Base-by-base conservation (phyloP, 345 rosid species). In the Citrus medica region DNA sequence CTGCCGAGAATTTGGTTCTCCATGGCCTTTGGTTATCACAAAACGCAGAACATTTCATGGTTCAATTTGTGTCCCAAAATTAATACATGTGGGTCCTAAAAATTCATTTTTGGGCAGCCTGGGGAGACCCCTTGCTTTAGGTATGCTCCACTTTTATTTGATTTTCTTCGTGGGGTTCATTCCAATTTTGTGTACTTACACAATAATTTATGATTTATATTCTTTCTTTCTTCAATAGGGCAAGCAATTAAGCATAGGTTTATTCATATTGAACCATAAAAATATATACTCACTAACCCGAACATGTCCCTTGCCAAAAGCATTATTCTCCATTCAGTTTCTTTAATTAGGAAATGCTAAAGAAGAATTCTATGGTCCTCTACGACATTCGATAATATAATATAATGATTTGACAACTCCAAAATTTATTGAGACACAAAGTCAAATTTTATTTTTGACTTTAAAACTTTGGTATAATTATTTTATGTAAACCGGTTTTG, bases 1-100 rank as follows among this genome's bases (percentile, higher is more conserved):
- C 51, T 59, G 48, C 40, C 27, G 16, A 14, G 75, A 77, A 73
- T 67, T 67, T 60, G 81, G 81, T 73, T 73, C 80, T 81, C 65
- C 63, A 40, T 19, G 62, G 21, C 28, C 38, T 25, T 62, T 5
- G 28, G 38, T 40, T 35, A 62, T 30, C 21, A 32, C 55, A 51
- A 65, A 3, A 42, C 48, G 9, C 48, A 68, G 78, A 48, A 38
- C 67, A 37, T 35, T 25, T 79, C 66, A 38, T 64, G 74, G 81
- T 76, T 79, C 66, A 73, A 73, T 28, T 25, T 82, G 79, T 51
- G 27, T 70, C 69, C 79, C 77, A 64, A 32, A 71, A 24, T 21
- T 32, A 72, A 38, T 32, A 79, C 77, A 75, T 24, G 73, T 64
- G 84, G 81, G 70, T 66, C 79, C 82, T 27, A 4, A 4, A 3